These are phyloP conservation scores for Huntiella savannae DNA, from an alignment of 2,329 filamentous ascomycete genomes.

Conservation along the genomic window DNA sequence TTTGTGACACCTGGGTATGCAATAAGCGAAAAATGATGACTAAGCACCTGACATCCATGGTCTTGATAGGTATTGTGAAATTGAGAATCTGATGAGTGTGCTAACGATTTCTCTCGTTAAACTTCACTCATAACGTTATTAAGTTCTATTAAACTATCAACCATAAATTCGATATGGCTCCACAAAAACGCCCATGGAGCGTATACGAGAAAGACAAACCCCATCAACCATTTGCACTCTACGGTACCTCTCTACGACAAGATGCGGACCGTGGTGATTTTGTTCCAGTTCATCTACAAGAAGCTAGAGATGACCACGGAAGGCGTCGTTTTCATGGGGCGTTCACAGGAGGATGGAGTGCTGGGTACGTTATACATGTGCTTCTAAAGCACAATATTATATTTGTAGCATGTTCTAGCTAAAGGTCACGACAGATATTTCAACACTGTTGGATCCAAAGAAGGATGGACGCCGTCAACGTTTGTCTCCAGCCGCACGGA, in stretches of 20 bases:
- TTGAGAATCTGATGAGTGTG: too few species aligned
- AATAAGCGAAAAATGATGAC: too few species aligned
- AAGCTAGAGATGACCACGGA: constrained; percentile 81
- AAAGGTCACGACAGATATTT: constrained; percentile 48
- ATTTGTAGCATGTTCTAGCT: constrained; percentile 6
- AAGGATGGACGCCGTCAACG: constrained; percentile 84
- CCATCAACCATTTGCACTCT: constrained; percentile 54
- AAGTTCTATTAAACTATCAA: neutral
- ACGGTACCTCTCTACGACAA: constrained; percentile 72
- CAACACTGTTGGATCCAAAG: constrained; percentile 94
- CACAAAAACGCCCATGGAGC: constrained; percentile 54
- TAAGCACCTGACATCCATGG: too few species aligned
- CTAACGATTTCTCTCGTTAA: too few species aligned
- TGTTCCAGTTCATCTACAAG: constrained; percentile 94
- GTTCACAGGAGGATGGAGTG: constrained; percentile 91
- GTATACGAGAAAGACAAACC: constrained; percentile 56
- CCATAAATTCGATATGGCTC: constrained; percentile 35
- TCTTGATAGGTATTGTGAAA: too few species aligned
- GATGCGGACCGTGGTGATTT: constrained; percentile 79
- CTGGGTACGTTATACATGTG: constrained; percentile 38
- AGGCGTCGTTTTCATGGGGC: constrained; percentile 84
- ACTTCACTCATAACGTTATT: too few species aligned
- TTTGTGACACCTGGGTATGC: too few species aligned
- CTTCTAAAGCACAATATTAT: neutral
- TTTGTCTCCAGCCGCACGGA: constrained; percentile 80